Evolutionary conservation across 73 alveolate genomes (phyloP).

Genomic region (Paramecium pentaurelia): DNA sequence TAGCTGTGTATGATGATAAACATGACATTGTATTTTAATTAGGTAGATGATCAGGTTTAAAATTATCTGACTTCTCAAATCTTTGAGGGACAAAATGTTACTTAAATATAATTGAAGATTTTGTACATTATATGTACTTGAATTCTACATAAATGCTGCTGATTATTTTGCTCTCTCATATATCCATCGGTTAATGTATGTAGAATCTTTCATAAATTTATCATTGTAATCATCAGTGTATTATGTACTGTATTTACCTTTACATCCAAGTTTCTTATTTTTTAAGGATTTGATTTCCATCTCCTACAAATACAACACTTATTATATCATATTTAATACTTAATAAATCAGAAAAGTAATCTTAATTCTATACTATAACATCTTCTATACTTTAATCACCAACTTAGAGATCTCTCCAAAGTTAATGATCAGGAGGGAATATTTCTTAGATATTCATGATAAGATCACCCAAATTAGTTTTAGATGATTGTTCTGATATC

Average conservation of each 20-base stretch:
- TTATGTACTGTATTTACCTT: background rate
- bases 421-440: conserved; percentile 4
- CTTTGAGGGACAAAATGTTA: background rate
- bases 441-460: background rate
- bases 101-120: background rate
- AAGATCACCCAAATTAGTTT: background rate
- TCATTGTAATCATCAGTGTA: background rate
- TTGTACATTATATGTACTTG: conserved; percentile 3
- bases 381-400: conserved; percentile 8
- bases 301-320: background rate
- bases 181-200: background rate
- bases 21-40: background rate
- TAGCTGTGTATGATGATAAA: background rate
- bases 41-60: conserved; percentile 23
- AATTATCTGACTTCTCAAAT: background rate
- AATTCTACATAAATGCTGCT: background rate
- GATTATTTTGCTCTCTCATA: background rate
- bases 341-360: background rate
- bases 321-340: background rate
- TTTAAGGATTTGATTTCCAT: background rate
- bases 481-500: background rate
- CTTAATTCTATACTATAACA: background rate
- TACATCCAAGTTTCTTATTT: background rate
- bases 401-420: background rate
- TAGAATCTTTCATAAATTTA: background rate